Conservation (phyloP, 2,329 filamentous ascomycete species). For the Kalaharituber pfeilii region DNA sequence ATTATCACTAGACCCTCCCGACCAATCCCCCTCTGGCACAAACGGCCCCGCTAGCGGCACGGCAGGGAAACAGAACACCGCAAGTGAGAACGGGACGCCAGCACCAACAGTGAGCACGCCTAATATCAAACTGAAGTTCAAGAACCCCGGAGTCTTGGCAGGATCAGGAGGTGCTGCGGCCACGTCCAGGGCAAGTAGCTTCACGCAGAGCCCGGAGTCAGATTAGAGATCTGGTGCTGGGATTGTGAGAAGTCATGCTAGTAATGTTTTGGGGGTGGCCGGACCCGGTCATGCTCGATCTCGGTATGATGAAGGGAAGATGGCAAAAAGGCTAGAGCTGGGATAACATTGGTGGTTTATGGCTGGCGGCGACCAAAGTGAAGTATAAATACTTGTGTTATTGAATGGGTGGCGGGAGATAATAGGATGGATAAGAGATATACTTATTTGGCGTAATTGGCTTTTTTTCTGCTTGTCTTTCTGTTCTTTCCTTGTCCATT, state of each 20-base stretch:
- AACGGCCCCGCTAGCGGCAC: background rate
- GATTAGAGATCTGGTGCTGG: constrained; percentile 5
- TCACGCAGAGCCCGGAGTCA: constrained; percentile 3
- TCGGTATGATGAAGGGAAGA: too few species aligned
- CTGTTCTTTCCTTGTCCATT: background rate
- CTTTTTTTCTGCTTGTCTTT: too few species aligned
- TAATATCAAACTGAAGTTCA: constrained; percentile 17
- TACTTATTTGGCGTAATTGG: too few species aligned
- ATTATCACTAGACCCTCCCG: background rate
- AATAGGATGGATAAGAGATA: too few species aligned
- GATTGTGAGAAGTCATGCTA: background rate
- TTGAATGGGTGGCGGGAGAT: too few species aligned
- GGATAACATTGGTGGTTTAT: too few species aligned
- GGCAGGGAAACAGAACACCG: background rate
- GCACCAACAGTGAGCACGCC: constrained; percentile 10
- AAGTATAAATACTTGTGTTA: background rate
- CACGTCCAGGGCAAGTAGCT: background rate
- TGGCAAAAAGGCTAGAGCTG: too few species aligned
- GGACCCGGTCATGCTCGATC: too few species aligned
- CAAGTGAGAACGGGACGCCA: background rate
- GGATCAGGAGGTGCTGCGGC: background rate
- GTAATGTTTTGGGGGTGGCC: too few species aligned
- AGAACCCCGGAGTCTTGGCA: background rate
- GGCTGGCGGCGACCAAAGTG: background rate
- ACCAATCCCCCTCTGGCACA: background rate